These are phyloP conservation scores for Limtongia smithiae DNA, from an alignment of 805 yeast species.

Conservation along the genomic window DNA sequence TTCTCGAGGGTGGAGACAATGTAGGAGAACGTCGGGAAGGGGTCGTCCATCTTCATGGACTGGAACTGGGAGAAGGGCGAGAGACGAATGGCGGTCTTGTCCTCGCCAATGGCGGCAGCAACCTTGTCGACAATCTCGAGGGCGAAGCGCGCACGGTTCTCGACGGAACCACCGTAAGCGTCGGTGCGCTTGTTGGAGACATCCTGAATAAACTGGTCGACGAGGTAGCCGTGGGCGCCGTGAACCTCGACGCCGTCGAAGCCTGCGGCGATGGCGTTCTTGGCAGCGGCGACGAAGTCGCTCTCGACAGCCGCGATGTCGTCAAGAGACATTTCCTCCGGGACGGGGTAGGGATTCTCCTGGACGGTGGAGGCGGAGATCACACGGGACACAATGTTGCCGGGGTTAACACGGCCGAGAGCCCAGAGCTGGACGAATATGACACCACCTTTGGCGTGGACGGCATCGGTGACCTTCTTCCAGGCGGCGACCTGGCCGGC, in stretches of 20 bases:
- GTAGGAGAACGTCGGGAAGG: constrained; percentile 44
- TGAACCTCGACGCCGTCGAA: constrained; percentile 66
- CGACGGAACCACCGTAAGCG: constrained; percentile 60
- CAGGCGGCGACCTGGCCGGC: constrained; percentile 85
- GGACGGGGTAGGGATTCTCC: not conserved
- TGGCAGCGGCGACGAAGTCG: constrained; percentile 51
- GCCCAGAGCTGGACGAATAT: constrained; percentile 47
- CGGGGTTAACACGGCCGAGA: constrained; percentile 42
- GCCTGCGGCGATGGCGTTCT: constrained; percentile 50
- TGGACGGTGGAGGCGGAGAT: constrained; percentile 38
- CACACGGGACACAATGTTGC: constrained; percentile 36
- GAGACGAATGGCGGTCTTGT: constrained; percentile 38
- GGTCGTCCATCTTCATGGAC: constrained; percentile 34
- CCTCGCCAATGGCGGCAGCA: constrained; percentile 50
- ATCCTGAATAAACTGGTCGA: constrained; percentile 47
- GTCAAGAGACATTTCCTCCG: constrained; percentile 34
- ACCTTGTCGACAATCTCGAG: constrained; percentile 54
- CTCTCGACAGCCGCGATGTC: constrained; percentile 47
- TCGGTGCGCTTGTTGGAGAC: constrained; percentile 54
- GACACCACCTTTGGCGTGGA: constrained; percentile 45
- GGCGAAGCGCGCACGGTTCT: constrained; percentile 52
- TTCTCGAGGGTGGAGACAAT: constrained; percentile 43
- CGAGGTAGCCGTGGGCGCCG: constrained; percentile 59
- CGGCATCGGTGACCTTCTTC: constrained; percentile 48
- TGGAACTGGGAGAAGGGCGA: constrained; percentile 42